Percentiles rank a stretch among this genome's conserved stretches.
phyloP scores from a whole-genome alignment of 2,329 filamentous ascomycete genomes.

The Xylariaceae sp. region DNA sequence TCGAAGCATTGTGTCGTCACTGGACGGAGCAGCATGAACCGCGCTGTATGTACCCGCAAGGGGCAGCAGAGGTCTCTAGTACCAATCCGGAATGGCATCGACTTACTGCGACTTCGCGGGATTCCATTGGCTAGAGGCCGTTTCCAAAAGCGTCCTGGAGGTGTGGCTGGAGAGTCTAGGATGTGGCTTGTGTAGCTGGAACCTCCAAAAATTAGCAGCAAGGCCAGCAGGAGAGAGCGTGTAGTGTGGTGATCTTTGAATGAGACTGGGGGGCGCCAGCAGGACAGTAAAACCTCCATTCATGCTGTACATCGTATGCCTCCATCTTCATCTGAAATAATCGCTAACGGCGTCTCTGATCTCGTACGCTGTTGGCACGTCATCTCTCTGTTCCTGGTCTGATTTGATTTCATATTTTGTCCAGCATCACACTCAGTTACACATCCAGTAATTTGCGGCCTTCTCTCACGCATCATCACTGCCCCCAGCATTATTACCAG shows the following conservation, averaged over 20 bases:
- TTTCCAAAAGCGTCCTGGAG: constrained; percentile 15
- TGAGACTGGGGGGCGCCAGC: constrained; percentile 16
- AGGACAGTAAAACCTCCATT: constrained; percentile 12
- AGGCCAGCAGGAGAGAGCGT: background rate
- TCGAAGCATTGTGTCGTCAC: constrained; percentile 18
- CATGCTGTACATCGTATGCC: background rate
- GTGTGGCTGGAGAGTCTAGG: constrained; percentile 13
- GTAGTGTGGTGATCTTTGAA: constrained; percentile 10
- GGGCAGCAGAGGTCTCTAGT: constrained; percentile 6
- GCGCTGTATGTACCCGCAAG: constrained; percentile 3
- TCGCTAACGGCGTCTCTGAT: too few species aligned
- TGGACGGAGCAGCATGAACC: constrained; percentile 9
- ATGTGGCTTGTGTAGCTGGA: constrained; percentile 21
- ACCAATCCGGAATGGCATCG: constrained; percentile 15
- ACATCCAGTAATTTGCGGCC: constrained; percentile 11
- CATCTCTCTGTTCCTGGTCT: too few species aligned
- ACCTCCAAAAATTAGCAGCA: constrained; percentile 28
- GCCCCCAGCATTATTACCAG: too few species aligned
- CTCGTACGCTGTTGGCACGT: too few species aligned
- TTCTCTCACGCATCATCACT: constrained; percentile 2
- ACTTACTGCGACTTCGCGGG: constrained; percentile 3
- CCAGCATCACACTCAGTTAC: constrained; percentile 14
- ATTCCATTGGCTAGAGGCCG: constrained; percentile 21
- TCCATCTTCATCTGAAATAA: too few species aligned
- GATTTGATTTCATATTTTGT: background rate